phyloP scores from a whole-genome alignment of 129 eudicot genomes.

The Scalesia atractyloides region DNA sequence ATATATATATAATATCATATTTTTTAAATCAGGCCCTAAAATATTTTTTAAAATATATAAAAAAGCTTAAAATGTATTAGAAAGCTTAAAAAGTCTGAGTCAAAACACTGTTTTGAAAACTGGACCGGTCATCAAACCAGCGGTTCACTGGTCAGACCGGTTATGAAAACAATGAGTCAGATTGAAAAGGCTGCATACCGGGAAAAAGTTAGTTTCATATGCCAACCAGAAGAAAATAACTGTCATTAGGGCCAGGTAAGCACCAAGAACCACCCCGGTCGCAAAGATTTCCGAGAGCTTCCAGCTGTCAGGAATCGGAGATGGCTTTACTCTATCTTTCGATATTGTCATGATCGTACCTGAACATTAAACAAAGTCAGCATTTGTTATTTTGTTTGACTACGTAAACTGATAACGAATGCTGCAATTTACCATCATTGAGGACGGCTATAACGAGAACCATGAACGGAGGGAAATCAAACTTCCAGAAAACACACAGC shows the following conservation, averaged over 20 bases:
- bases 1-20: no score
- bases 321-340: constrained; percentile 87
- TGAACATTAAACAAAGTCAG: constrained; percentile 9
- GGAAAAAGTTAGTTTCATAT: constrained; percentile 74
- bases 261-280: constrained; percentile 80
- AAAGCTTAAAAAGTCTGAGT: no score
- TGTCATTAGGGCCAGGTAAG: constrained; percentile 77
- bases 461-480: constrained; percentile 98
- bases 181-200: constrained; percentile 40
- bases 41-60: no score
- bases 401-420: background rate
- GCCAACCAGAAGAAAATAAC: constrained; percentile 73
- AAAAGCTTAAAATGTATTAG: no score
- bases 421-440: constrained; percentile 63
- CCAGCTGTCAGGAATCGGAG: constrained; percentile 90
- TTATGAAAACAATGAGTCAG: background rate
- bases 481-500: constrained; percentile 73
- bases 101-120: background rate
- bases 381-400: background rate
- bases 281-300: constrained; percentile 82
- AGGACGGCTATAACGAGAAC: constrained; percentile 90
- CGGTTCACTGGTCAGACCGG: background rate
- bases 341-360: constrained; percentile 96
- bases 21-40: no score
- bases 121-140: no score